phyloP scores from a whole-genome alignment of 169 alveolate species.

The Plasmodium coatneyi region DNA sequence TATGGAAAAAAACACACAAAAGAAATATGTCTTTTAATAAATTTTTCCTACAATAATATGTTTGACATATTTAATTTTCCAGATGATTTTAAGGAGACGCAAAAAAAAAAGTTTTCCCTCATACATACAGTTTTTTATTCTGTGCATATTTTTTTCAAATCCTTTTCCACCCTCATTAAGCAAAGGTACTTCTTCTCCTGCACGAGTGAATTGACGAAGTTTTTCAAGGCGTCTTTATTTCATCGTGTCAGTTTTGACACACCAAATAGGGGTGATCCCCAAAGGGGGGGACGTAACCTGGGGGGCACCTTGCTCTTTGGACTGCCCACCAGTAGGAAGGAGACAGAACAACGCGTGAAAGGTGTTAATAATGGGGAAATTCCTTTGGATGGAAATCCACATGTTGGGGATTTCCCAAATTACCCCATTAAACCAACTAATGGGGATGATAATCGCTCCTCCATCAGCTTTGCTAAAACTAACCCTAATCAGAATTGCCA shows the following conservation, averaged over 20 bases:
- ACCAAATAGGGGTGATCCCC: neutral
- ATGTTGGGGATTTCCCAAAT: neutral
- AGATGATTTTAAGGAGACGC: conserved; percentile 13
- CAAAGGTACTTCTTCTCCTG: conserved; percentile 45
- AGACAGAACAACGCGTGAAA: neutral
- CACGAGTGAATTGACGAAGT: conserved; percentile 21
- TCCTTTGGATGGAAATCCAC: neutral
- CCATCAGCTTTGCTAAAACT: neutral
- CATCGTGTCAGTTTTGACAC: neutral
- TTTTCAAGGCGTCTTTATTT: conserved; percentile 29
- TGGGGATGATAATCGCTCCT: neutral
- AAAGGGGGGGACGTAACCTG: neutral
- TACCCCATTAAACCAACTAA: neutral
- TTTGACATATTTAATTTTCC: conserved; percentile 74
- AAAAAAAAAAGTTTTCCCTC: conserved; percentile 29
- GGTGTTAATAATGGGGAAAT: neutral
- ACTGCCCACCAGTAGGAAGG: neutral
- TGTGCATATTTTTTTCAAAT: conserved; percentile 29
- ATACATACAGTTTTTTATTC: conserved; percentile 50
- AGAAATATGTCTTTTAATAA: conserved; percentile 63
- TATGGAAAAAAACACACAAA: conserved; percentile 50
- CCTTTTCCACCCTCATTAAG: conserved; percentile 60
- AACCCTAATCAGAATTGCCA: neutral
- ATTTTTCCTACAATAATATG: conserved; percentile 72
- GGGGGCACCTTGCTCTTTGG: neutral